Conservation (phyloP, 441 rosid genomes). For the Brassica balearica region DNA sequence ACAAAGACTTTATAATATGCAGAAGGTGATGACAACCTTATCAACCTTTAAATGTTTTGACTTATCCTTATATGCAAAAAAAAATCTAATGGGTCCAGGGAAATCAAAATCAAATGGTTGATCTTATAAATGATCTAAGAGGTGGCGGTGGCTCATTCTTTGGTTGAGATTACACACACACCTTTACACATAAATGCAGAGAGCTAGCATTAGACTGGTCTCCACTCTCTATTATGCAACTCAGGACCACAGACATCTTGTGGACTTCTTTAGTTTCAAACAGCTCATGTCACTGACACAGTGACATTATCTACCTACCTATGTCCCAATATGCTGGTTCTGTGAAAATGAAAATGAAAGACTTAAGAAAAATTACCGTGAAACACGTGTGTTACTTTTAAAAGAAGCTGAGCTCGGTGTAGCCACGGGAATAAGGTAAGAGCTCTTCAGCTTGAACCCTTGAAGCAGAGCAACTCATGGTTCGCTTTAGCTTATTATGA, state of each 20-base stretch:
- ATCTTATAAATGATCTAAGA: slow-evolving; percentile 34
- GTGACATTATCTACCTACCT: slow-evolving; percentile 14
- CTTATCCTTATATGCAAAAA: slow-evolving; percentile 34
- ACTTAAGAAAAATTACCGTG: slow-evolving; percentile 46
- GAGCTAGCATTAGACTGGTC: slow-evolving; percentile 31
- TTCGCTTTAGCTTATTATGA: slow-evolving; percentile 71
- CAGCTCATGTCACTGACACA: slow-evolving; percentile 42
- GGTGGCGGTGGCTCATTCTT: slow-evolving; percentile 20
- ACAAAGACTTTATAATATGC: slow-evolving; percentile 15
- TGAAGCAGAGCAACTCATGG: slow-evolving; percentile 69
- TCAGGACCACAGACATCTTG: slow-evolving; percentile 41
- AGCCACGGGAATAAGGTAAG: slow-evolving; percentile 84
- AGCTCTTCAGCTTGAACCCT: slow-evolving; percentile 91
- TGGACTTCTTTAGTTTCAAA: slow-evolving; percentile 30
- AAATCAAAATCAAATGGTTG: slow-evolving; percentile 28
- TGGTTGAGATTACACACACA: slow-evolving; percentile 34
- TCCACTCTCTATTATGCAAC: slow-evolving; percentile 21
- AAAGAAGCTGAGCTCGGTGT: slow-evolving; percentile 83
- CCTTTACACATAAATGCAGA: slow-evolving; percentile 39
- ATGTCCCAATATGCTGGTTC: slow-evolving; percentile 17
- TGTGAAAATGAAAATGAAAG: slow-evolving; percentile 3
- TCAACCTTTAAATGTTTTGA: slow-evolving; percentile 35
- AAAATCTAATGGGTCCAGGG: slow-evolving; percentile 24
- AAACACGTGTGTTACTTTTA: slow-evolving; percentile 43
- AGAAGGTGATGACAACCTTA: slow-evolving; percentile 29